Base-by-base conservation (phyloP, 257 asterid genomes). In the Plectranthus barbatus region DNA sequence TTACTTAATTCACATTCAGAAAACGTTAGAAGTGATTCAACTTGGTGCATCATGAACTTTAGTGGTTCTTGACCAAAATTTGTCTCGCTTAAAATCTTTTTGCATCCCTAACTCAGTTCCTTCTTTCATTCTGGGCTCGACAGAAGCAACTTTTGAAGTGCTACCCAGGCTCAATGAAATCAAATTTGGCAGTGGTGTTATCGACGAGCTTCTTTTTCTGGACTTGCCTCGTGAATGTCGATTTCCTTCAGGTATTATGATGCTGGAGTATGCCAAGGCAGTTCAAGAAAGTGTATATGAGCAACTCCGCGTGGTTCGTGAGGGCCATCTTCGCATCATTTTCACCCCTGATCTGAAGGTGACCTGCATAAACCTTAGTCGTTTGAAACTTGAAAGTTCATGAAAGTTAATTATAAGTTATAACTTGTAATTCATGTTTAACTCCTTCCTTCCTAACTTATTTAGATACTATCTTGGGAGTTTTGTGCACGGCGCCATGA, bases 71-170 rank as follows among this genome's bases (percentile, higher is more conserved):
- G 40, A 47, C 67, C 39, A 37, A 48, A 34, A 37, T 50, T 60
- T 15, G 33, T 9, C 49, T 60, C 36, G 7, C 62, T 37, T 57
- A 12, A 13, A 40, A 49, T 13, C 48, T 11, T 34, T 51, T 7
- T 9, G 23, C 40, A 37, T 36, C 42, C 17, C 37, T 10, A 37
- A 37, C 44, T 9, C 44, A 4, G 3, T 9, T 54, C 17, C 10
- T 19, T 31, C 40, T 52, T 41, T 19, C 34, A 50, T 29, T 54
- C 67, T 75, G 33, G 37, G 54, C 61, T 69, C 21, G 54, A 62
- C 94, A 93, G 99, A 90, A 81, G 99, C 99, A 64, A 93, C 97
- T 66, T 87, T 77, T 71, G 99, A 93, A 82, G 97, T 90, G 68
- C 96, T 93, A 54, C 97, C 97, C 6, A 84, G 99, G 74, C 99